Percentiles rank a stretch among this genome's conserved stretches.
Evolutionary conservation across 139 green algal genomes (phyloP).

Genomic region (Closterium sp.): DNA sequence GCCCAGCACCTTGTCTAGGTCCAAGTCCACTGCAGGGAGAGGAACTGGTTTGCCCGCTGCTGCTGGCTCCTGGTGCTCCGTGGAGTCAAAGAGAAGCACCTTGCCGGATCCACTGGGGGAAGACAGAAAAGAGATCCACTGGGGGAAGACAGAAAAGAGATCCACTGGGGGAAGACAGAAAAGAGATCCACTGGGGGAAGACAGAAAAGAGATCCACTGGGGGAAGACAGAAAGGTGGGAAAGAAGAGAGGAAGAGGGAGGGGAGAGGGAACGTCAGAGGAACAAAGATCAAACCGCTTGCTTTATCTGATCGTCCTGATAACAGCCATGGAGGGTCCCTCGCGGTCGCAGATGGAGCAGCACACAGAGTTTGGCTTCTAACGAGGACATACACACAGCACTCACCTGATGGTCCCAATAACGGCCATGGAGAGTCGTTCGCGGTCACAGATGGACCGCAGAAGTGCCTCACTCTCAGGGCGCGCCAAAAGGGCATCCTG

Average conservation of each 20-base stretch:
- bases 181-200: no score
- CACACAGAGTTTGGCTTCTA: no score
- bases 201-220: no score
- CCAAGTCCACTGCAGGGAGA: conserved; percentile 83
- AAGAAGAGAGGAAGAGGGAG: no score
- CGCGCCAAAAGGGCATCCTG: conserved; percentile 43
- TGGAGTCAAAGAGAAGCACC: conserved; percentile 77
- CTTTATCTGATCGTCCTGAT: conserved; percentile 80
- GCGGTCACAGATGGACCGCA: conserved; percentile 84
- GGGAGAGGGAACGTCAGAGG: no score
- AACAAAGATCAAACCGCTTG: background rate
- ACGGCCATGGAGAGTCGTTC: conserved; percentile 74
- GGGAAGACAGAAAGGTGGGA: no score
- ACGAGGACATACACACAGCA: no score
- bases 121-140: no score
- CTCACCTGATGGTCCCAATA: conserved; percentile 89
- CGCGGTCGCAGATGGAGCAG: conserved; percentile 83
- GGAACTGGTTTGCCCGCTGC: conserved; percentile 36
- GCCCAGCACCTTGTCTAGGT: no score
- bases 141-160: no score
- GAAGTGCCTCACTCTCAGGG: conserved; percentile 65
- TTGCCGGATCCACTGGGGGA: conserved; percentile 76
- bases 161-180: no score
- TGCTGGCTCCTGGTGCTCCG: conserved; percentile 8
- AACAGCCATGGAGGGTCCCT: conserved; percentile 71